phyloP scores from a whole-genome alignment of 83 land plant species.

The Picea mariana region DNA sequence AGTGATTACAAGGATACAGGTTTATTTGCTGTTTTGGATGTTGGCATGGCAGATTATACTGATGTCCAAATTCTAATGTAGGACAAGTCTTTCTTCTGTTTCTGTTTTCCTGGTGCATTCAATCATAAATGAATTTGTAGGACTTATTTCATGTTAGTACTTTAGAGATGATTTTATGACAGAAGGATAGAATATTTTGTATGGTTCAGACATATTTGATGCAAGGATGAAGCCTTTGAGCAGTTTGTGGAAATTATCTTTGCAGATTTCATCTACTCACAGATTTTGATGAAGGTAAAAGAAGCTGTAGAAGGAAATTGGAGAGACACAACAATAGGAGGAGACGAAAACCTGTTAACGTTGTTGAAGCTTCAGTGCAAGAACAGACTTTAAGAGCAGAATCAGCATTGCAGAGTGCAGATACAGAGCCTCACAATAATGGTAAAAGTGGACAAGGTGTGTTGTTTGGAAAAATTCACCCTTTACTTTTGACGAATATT shows the following conservation, averaged over 20 bases:
- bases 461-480: not conserved
- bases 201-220: no score
- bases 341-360: slow-evolving; percentile 57
- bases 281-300: slow-evolving; percentile 95
- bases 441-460: slow-evolving; percentile 9
- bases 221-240: no score
- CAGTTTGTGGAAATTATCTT: not conserved
- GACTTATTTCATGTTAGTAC: no score
- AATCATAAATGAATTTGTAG: no score
- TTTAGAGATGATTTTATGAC: no score
- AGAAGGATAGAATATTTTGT: no score
- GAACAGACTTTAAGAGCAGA: not conserved
- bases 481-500: not conserved
- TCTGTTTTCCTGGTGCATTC: no score
- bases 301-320: slow-evolving; percentile 93
- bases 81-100: no score
- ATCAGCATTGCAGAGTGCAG: not conserved
- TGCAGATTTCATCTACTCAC: slow-evolving; percentile 85
- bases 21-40: no score
- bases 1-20: no score
- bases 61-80: no score
- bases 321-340: slow-evolving; percentile 92
- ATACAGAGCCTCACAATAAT: slow-evolving; percentile 6
- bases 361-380: slow-evolving; percentile 26
- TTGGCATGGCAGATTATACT: no score